Base-by-base conservation (phyloP, 2,329 filamentous ascomycete species). In the Stagonosporopsis vannaccii region DNA sequence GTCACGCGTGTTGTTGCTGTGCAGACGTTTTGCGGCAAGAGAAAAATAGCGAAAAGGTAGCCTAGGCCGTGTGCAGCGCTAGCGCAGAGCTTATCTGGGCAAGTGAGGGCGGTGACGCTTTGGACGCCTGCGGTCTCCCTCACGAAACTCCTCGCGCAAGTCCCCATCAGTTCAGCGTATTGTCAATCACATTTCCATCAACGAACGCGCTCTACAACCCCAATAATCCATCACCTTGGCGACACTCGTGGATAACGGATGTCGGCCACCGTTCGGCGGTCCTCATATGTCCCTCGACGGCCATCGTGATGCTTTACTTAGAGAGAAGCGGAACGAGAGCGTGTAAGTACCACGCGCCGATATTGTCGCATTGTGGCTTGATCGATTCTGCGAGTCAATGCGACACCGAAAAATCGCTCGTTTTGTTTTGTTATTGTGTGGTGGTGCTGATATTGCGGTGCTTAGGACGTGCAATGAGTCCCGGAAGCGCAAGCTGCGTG, bases 401-500 rank as follows among this genome's bases (percentile, higher is more conserved):
- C 75, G 73, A 77, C 74, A 77, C 60, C 37, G 58, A 60, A 75
- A 75, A 76, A 75, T 76, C 75, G 75, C 74, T 77, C 64, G 23
- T 45, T 61, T 76, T 73, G 49, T 60, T 63, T 76, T 77, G 68
- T 71, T 65, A 39, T 43, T 11, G 56, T 62, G 75, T 72, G 48
- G 74, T 76, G 62, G 72, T 77, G 70, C 70, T 75, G 67, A 71
- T 74, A 67, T 69, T 52, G 61, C 64, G 62, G 57, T 67, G 65
- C 60, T 60, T 62, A 78, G 76, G 65, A 66, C 64, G 59, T 81
- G 80, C 84, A 86, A 90, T 83, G 85, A 84, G 79, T 91, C 90
- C 84, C 90, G 91, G 79, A 95, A 96, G 86, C 88, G 91, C 78
- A 96, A 96, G 84, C 85, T 97, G 76, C 89, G 89, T 77, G 90